Percentiles rank a stretch among this genome's conserved stretches.
phyloP scores from a whole-genome alignment of 108 stramenopile genomes.

The Seminavis robusta region DNA sequence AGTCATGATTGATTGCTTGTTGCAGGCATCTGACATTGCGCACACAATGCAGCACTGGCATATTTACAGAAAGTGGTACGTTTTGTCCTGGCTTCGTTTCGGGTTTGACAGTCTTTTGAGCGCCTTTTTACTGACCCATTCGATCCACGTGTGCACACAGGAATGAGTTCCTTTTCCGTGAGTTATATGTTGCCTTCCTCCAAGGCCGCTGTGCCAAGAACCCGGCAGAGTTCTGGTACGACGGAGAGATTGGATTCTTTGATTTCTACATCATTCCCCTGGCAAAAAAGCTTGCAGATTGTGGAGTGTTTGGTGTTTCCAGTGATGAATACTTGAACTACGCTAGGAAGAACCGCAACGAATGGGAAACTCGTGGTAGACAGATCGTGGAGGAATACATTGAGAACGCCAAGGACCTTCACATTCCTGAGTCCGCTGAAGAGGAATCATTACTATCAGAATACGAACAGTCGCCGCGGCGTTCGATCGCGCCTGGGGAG shows the following conservation, averaged over 20 bases:
- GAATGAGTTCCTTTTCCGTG: conserved; percentile 43
- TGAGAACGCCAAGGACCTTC: too few relatives aligned
- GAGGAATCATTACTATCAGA: too few relatives aligned
- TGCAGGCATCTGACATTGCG: conserved; percentile 41
- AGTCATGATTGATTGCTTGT: conserved; percentile 38
- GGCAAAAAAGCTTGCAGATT: conserved; percentile 44
- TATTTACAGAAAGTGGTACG: conserved; percentile 4
- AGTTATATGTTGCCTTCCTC: conserved; percentile 34
- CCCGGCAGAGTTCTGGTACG: conserved; percentile 46
- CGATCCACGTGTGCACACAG: conserved; percentile 19
- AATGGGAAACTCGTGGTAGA: conserved; percentile 41
- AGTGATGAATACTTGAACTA: conserved; percentile 45
- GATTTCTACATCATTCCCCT: conserved; percentile 55
- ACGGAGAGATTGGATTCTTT: conserved; percentile 52
- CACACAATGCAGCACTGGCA: conserved; percentile 48
- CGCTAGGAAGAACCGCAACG: conserved; percentile 34
- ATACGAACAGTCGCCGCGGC: too few relatives aligned
- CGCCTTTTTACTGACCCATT: neutral
- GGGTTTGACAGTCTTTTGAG: neutral
- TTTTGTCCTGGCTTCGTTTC: neutral
- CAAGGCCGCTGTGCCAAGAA: conserved; percentile 27
- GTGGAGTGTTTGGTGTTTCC: conserved; percentile 46
- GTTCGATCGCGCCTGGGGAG: too few relatives aligned
- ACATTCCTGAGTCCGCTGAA: too few relatives aligned
- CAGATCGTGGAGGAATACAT: conserved; percentile 12